phyloP scores from a whole-genome alignment of 345 rosid species.

The Erucastrum elatum region DNA sequence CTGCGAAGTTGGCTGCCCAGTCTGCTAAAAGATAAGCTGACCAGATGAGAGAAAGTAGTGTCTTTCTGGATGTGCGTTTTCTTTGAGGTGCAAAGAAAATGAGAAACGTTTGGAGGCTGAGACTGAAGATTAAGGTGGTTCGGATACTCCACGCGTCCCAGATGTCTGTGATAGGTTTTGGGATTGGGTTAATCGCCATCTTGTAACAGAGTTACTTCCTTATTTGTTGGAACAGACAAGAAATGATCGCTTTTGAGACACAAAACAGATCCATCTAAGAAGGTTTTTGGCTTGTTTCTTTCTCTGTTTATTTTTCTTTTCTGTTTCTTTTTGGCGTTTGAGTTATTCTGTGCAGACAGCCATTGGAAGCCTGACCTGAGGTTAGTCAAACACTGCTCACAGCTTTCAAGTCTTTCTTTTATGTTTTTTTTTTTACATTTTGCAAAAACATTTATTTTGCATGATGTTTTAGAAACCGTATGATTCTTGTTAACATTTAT shows the following conservation, averaged over 20 bases:
- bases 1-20: slow-evolving; percentile 37
- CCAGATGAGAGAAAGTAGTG: slow-evolving; percentile 32
- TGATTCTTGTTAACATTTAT: neutral
- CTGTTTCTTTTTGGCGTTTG: neutral
- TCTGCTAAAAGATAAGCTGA: slow-evolving; percentile 39
- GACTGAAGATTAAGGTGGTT: slow-evolving; percentile 36
- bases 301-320: neutral
- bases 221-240: neutral
- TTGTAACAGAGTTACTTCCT: neutral
- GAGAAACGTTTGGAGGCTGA: slow-evolving; percentile 38
- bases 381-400: slow-evolving; percentile 19
- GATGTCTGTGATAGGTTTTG: slow-evolving; percentile 27
- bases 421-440: neutral
- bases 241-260: neutral
- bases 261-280: slow-evolving; percentile 8
- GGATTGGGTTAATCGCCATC: slow-evolving; percentile 11
- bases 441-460: neutral
- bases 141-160: slow-evolving; percentile 37
- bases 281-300: neutral
- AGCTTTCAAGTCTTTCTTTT: neutral
- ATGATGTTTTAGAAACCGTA: neutral
- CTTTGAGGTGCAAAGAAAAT: slow-evolving; percentile 38
- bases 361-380: slow-evolving; percentile 27
- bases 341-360: slow-evolving; percentile 13
- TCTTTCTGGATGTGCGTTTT: slow-evolving; percentile 8